Percentiles rank a stretch among this genome's conserved stretches.
Evolutionary conservation across 2,329 filamentous ascomycete species (phyloP).

Genomic region (Lachnellula hyalina): DNA sequence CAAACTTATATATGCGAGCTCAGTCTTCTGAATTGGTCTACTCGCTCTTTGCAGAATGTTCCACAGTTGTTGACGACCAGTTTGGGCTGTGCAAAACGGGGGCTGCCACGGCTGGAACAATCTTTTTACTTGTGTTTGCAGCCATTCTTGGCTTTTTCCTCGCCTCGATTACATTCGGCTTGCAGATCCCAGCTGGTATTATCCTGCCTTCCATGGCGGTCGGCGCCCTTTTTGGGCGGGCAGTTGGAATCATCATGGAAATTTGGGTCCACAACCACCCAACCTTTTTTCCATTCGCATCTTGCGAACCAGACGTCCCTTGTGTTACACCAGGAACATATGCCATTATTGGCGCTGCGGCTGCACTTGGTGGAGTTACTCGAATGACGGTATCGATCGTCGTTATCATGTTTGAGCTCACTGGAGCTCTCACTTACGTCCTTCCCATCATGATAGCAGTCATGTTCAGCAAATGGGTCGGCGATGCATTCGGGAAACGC

Average conservation of each 20-base stretch:
- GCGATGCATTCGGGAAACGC: slow-evolving; percentile 84
- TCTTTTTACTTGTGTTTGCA: slow-evolving; percentile 77
- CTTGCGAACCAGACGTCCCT: slow-evolving; percentile 77
- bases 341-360: slow-evolving; percentile 91
- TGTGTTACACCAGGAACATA: slow-evolving; percentile 95
- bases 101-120: slow-evolving; percentile 73
- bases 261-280: slow-evolving; percentile 80
- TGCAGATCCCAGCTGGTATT: slow-evolving; percentile 92
- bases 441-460: slow-evolving; percentile 98
- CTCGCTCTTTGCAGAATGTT: slow-evolving; percentile 87
- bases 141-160: slow-evolving; percentile 80
- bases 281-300: slow-evolving; percentile 67
- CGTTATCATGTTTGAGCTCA: slow-evolving; percentile 99
- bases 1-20: slow-evolving; percentile 92
- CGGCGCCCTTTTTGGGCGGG: slow-evolving; percentile 82
- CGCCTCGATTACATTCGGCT: slow-evolving; percentile 82
- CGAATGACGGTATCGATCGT: slow-evolving; percentile 98
- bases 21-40: slow-evolving; percentile 90
- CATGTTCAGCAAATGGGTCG: slow-evolving; percentile 97
- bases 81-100: slow-evolving; percentile 88
- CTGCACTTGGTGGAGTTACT: slow-evolving; percentile 88
- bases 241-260: slow-evolving; percentile 82
- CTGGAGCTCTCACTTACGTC: slow-evolving; percentile 90
- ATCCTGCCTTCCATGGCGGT: slow-evolving; percentile 96
- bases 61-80: slow-evolving; percentile 73